Conservation (phyloP, 2,329 filamentous ascomycete genomes). For the Aaosphaeria arxii region DNA sequence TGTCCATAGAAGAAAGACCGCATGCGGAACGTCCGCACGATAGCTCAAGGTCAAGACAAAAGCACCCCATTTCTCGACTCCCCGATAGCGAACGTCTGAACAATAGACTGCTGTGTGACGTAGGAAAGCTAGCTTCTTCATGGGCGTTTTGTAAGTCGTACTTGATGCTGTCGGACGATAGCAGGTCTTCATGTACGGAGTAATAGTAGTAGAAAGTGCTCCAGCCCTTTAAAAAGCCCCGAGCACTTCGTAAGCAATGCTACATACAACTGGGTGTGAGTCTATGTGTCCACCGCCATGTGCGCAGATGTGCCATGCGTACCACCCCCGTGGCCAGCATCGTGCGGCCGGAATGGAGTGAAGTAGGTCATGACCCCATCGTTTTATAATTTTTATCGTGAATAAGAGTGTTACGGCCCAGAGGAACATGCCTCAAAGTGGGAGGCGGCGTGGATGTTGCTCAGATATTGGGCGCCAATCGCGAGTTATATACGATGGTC, state of each 20-base stretch:
- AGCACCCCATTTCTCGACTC: no score
- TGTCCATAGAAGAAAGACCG: no score
- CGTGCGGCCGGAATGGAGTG: slow-evolving; percentile 7
- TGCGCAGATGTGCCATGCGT: slow-evolving; percentile 24
- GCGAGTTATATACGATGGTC: slow-evolving; percentile 22
- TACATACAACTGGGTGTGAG: not conserved
- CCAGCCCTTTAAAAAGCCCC: no score
- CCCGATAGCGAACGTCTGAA: no score
- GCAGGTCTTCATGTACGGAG: no score
- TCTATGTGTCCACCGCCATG: slow-evolving; percentile 17
- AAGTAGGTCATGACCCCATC: slow-evolving; percentile 2
- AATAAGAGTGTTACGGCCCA: slow-evolving; percentile 17
- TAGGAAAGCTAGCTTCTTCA: no score
- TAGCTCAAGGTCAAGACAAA: slow-evolving; percentile 6
- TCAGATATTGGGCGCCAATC: slow-evolving; percentile 27
- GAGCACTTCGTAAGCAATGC: no score
- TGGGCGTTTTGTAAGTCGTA: no score
- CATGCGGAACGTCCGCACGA: not conserved
- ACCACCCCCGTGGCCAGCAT: slow-evolving; percentile 12
- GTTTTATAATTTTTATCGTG: slow-evolving; percentile 6
- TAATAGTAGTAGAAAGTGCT: no score
- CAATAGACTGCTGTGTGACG: no score
- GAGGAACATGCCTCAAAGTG: slow-evolving; percentile 21
- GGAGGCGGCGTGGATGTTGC: slow-evolving; percentile 10
- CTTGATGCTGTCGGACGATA: no score